Base-by-base conservation (phyloP, 2,329 filamentous ascomycete species). In the Dendryphion nanum region DNA sequence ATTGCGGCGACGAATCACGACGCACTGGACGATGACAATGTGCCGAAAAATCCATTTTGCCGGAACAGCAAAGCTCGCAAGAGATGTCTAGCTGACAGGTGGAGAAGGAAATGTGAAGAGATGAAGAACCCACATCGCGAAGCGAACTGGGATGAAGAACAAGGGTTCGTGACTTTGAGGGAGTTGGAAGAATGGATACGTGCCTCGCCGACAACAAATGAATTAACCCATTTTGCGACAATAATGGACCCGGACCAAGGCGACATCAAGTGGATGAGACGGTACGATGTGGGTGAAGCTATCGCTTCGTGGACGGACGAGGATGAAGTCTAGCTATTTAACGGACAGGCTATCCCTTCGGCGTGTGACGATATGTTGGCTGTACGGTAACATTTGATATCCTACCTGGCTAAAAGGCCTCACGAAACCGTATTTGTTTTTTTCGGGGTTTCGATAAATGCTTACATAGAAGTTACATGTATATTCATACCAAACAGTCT, bases 1-100 rank as follows among this genome's bases (percentile, higher is more conserved):
- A 71, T 82, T 24, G 68, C 74, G 3, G 69, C 72, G 8, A 81
- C 78, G 1, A 83, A 83, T 51, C 75, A 78, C 52, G 77, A 82
- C 18, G 51, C 35, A 7, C 37, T 39, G 5, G 45, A 51, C 20
- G 51, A 57, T n/a, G 30, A 33, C 15, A 24, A n/a, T n/a, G n/a
- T 12, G 14, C 17, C 36, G 19, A 14, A 6, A 7, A n/a, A 6
- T 6, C 6, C 36, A 21, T 16, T 30, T 7, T 38, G 26, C 18
- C 48, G 37, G 31, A 41, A 50, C 19, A 32, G 35, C 3, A 38
- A 50, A 29, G 30, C 19, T 10, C 54, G 67, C 4, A 55, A 59
- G 30, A 43, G 47, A 18, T 65, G 59, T 36, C 40, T 67, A 12
- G 46, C 50, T 23, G 18, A 43, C 7, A 57, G 55, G 17, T 69